Base-by-base conservation (phyloP, 2,329 filamentous ascomycete genomes). In the Aspergillus vadensis region DNA sequence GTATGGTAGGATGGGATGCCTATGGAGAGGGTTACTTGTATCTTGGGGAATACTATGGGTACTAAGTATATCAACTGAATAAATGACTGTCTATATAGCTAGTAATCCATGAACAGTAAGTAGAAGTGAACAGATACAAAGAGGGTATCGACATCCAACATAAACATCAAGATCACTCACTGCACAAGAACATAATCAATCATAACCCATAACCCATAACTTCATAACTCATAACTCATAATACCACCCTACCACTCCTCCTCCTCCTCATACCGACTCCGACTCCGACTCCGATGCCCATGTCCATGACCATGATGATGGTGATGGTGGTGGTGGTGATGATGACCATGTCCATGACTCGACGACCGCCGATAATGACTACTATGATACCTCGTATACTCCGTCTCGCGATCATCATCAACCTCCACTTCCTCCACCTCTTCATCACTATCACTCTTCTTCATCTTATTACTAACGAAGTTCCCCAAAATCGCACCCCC, bases 401-500 rank as follows among this genome's bases (percentile, higher is more conserved):
- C 50, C 68, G 68, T 55, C 32, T 62, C 50, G 14, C 54, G 51
- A 41, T 59, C 58, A 44, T 38, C 53, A 17, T 39, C 58, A 14
- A 36, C 32, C 17, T 27, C 49, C 14, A 17, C 58, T 17, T 55
- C 41, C 21, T 59, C 50, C 19, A 59, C 53, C 32, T 70, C 68
- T 65, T 78, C 78, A 64, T 77, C 49, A 9, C 27, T 30, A 30
- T 21, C 49, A 4, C 36, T 72, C 41, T 79, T 72, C 75, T 86
- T 85, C 65, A 77, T 65, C 66, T 83, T 81, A 65, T 86, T 80
- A 65, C 86, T 83, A 0, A 84, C 67, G 62, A 85, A 83, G 69
- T 77, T 81, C 1, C 85, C 85, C 2, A 83, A 58, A 49, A 88
- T 78, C 0, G 84, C 85, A 58, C 85, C 85, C 4, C 83, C 82